phyloP scores from a whole-genome alignment of 768 basidiomycete species.

The Agaricus subrufescens region DNA sequence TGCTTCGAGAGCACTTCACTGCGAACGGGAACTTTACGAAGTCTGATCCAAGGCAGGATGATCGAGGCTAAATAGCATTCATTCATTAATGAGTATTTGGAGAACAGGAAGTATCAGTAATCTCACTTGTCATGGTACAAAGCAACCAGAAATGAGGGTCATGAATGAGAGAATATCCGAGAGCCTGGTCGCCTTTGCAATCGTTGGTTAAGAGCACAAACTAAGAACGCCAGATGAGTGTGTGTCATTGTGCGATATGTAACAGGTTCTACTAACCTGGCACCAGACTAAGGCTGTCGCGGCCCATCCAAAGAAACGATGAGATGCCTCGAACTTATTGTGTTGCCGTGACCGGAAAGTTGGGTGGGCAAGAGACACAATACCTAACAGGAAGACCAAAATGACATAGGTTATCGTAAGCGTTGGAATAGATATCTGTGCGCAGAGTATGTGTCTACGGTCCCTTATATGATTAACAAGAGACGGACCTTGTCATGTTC shows the following conservation, averaged over 20 bases:
- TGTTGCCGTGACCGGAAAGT: constrained; percentile 40
- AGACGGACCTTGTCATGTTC: constrained; percentile 28
- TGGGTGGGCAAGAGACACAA: constrained; percentile 50
- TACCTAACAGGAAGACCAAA: constrained; percentile 39
- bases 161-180: constrained; percentile 38
- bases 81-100: not conserved
- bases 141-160: constrained; percentile 54
- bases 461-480: not conserved
- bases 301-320: constrained; percentile 56
- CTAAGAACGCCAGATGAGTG: constrained; percentile 17
- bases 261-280: constrained; percentile 30
- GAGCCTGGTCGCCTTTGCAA: constrained; percentile 32
- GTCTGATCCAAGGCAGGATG: constrained; percentile 54
- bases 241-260: too few relatives aligned
- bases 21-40: constrained; percentile 51
- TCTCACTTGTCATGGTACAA: constrained; percentile 39
- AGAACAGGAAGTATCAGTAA: not conserved
- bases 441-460: not conserved
- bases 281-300: constrained; percentile 48
- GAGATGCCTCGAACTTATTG: constrained; percentile 49
- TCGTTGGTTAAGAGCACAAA: constrained; percentile 50
- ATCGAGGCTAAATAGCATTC: constrained; percentile 33
- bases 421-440: constrained; percentile 40
- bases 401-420: constrained; percentile 49
- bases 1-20: constrained; percentile 51